A percentile compares a stretch with the other conserved stretches of the same genome.
Conservation (phyloP, 2,329 filamentous ascomycete species). For the Pezicula rhizophila region DNA sequence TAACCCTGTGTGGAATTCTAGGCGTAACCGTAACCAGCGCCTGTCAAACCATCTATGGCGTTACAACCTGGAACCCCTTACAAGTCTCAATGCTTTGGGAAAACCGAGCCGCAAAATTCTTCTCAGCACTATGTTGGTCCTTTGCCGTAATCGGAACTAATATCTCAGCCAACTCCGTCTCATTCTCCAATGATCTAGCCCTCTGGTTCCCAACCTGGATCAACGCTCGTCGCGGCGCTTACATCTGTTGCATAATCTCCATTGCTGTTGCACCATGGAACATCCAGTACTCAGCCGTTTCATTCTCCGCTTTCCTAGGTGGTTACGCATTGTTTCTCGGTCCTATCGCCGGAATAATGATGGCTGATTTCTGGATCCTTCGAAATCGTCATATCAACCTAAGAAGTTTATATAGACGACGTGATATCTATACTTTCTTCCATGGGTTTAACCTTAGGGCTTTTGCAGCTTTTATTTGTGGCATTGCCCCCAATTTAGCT, state of each 20-base stretch:
- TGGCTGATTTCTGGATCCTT: conserved; percentile 27
- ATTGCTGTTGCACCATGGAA: conserved; percentile 43
- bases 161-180: conserved; percentile 33
- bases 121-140: conserved; percentile 21
- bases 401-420: conserved; percentile 24
- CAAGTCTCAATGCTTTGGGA: conserved; percentile 18
- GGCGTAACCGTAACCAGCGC: conserved; percentile 21
- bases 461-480: conserved; percentile 13
- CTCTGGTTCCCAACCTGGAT: conserved; percentile 43
- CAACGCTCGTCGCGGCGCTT: conserved; percentile 40
- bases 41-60: conserved; percentile 21
- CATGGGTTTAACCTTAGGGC: conserved; percentile 16
- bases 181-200: conserved; percentile 32
- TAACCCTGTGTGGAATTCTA: conserved; percentile 20
- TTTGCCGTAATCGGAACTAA: conserved; percentile 29
- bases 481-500: conserved; percentile 14
- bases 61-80: conserved; percentile 23
- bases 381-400: conserved; percentile 27
- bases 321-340: conserved; percentile 30
- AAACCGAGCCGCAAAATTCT: conserved; percentile 25
- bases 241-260: conserved; percentile 35
- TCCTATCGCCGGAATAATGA: conserved; percentile 32
- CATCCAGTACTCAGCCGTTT: conserved; percentile 30
- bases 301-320: conserved; percentile 25
- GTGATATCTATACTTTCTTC: conserved; percentile 17